Conservation (phyloP, 495 filamentous ascomycete species). For the Poronia punctata region DNA sequence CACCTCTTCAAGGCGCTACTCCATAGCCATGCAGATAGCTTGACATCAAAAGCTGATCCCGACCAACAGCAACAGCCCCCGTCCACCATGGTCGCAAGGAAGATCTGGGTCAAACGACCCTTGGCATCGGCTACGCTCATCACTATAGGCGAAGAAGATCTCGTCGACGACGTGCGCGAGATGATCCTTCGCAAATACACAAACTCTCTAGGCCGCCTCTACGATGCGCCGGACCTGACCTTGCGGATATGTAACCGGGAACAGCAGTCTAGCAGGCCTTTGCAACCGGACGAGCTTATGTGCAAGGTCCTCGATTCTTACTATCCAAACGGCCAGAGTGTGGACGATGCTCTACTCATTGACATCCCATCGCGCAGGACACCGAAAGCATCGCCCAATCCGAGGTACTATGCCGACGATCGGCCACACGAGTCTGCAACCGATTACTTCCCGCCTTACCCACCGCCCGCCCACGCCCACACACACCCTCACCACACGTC, state of each 20-base stretch:
- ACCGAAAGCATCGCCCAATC: constrained; percentile 65
- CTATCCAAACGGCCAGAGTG: constrained; percentile 79
- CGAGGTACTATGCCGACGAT: constrained; percentile 54
- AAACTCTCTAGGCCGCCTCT: constrained; percentile 81
- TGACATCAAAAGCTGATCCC: constrained; percentile 29
- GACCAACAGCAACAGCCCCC: constrained; percentile 34
- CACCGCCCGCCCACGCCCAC: constrained; percentile 40
- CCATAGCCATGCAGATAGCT: constrained; percentile 38
- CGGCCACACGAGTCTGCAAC: constrained; percentile 64
- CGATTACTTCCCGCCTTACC: constrained; percentile 90
- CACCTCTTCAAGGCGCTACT: constrained; percentile 42
- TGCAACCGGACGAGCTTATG: constrained; percentile 87
- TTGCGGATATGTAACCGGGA: constrained; percentile 87
- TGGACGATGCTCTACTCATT: constrained; percentile 88
- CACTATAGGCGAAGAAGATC: constrained; percentile 73
- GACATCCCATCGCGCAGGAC: constrained; percentile 77
- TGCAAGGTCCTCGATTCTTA: constrained; percentile 70
- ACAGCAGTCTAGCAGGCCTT: constrained; percentile 62
- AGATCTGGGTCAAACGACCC: constrained; percentile 89
- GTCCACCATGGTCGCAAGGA: constrained; percentile 59
- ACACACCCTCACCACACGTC: constrained; percentile 18
- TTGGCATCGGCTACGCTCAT: constrained; percentile 82
- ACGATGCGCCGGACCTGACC: constrained; percentile 82
- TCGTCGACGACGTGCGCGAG: constrained; percentile 93
- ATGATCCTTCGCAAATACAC: constrained; percentile 87